Percentiles rank a stretch among this genome's conserved stretches.
Evolutionary conservation across 2,329 filamentous ascomycete genomes (phyloP).

Genomic region (Rhynchosporium secalis): DNA sequence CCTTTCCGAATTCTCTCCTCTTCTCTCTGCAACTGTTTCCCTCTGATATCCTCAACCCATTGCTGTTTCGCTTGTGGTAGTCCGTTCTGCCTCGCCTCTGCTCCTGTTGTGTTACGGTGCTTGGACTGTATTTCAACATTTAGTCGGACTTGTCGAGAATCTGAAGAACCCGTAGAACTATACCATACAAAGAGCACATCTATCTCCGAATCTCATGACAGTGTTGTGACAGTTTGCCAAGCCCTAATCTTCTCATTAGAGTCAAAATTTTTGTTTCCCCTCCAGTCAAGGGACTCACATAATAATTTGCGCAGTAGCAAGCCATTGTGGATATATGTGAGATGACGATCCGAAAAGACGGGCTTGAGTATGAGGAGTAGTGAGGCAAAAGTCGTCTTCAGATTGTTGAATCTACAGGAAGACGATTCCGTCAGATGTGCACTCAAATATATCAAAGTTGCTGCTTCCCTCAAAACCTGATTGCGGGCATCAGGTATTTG

Average conservation of each 20-base stretch:
- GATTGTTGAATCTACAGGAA: too few species aligned
- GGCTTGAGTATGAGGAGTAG: neutral
- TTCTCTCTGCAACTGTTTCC: conserved; percentile 28
- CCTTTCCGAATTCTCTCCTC: conserved; percentile 27
- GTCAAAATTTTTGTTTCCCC: neutral
- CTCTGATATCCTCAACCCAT: conserved; percentile 29
- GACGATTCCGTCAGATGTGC: neutral
- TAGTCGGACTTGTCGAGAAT: conserved; percentile 9
- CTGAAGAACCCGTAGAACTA: conserved; percentile 16
- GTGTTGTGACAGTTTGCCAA: conserved; percentile 43
- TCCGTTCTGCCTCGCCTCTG: conserved; percentile 22
- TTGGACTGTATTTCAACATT: conserved; percentile 21
- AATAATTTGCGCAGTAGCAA: conserved; percentile 45
- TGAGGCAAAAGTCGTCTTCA: conserved; percentile 4
- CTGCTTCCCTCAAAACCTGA: neutral
- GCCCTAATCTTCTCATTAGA: conserved; percentile 35
- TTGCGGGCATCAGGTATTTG: neutral
- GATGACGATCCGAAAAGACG: conserved; percentile 6
- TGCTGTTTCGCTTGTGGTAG: conserved; percentile 23
- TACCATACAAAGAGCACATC: conserved; percentile 43
- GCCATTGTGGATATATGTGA: conserved; percentile 32
- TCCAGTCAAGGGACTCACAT: conserved; percentile 33
- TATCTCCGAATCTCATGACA: conserved; percentile 42
- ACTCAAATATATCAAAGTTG: conserved; percentile 13
- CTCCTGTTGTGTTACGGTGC: conserved; percentile 14